phyloP scores from a whole-genome alignment of 768 basidiomycete species.

The Leccinum disarticulatum region DNA sequence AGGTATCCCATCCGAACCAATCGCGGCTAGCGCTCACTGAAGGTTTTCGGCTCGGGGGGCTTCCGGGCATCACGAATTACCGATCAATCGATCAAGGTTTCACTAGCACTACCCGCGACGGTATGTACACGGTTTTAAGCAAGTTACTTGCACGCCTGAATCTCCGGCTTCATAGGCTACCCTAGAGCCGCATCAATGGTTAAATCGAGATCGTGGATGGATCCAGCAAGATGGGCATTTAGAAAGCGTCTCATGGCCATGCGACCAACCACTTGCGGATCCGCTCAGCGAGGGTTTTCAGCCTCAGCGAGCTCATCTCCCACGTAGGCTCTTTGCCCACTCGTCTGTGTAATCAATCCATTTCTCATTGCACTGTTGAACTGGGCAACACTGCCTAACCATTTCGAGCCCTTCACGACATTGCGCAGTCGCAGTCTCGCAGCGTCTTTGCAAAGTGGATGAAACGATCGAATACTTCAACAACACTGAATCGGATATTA shows the following conservation, averaged over 20 bases:
- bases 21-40: too few species aligned
- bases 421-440: background rate
- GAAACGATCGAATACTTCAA: background rate
- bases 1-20: background rate
- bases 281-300: background rate
- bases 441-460: conserved; percentile 10
- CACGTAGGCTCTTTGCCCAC: background rate
- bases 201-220: background rate
- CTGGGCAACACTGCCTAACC: background rate
- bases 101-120: background rate
- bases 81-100: background rate
- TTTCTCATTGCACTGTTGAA: background rate
- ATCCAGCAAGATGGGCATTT: background rate
- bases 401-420: background rate
- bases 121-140: background rate
- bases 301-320: background rate
- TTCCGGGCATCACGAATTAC: background rate
- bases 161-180: background rate
- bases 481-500: conserved; percentile 10
- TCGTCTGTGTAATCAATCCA: background rate
- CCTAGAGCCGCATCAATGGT: background rate
- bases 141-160: background rate
- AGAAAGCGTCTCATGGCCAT: background rate
- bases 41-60: background rate
- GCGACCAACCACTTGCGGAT: background rate